Base-by-base conservation (phyloP, 1,139 yeast species). In the Diutina sp. region DNA sequence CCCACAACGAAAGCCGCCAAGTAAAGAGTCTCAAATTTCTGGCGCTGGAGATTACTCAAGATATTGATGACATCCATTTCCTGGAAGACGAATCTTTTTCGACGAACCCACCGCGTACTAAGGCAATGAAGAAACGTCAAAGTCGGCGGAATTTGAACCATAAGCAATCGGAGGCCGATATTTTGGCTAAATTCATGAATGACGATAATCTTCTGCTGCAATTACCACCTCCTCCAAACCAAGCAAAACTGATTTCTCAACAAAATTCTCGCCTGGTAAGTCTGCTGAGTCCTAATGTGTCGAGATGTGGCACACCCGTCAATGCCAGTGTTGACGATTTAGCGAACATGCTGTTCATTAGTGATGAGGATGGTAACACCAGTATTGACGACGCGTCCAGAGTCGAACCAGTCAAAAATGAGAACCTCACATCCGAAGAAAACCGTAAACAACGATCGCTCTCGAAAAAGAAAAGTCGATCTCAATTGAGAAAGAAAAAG, bases 261-360 rank as follows among this genome's bases (percentile, higher is more conserved):
- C 12, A 29, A 29, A 4, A 18, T 6, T 30, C 51, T 12, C 51
- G 51, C 7, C 51, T 29, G 51, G 51, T 47, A 38, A 47, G 51
- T 16, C 16, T 16, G n/a, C 51, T 47, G 51, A 47, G 51, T 28
- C 16, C 3, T 4, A n/a, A 6, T 9, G 51, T 8, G 7, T 47
- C 51, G 12, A 30, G 18, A 9, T 47, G 51, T 47, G 51, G 51
- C 9, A 47, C 51, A 7, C 51, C 51, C 16, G 29, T 30, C 7
- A 29, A 29, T 47, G 51, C 35, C 5, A 21, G 32, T 6, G 18
- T 14, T 4, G 53, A 50, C 21, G 41, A 30, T 21, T 50, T 50
- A 44, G 41, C 53, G 45, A 38, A 50, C 28, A 50, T 50, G 53
- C 45, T 32, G 53, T 50, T 50, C 16, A 50, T 50, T n/a, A 50